Base-by-base conservation (phyloP, 257 asterid genomes). In the Orobanche coerulescens region DNA sequence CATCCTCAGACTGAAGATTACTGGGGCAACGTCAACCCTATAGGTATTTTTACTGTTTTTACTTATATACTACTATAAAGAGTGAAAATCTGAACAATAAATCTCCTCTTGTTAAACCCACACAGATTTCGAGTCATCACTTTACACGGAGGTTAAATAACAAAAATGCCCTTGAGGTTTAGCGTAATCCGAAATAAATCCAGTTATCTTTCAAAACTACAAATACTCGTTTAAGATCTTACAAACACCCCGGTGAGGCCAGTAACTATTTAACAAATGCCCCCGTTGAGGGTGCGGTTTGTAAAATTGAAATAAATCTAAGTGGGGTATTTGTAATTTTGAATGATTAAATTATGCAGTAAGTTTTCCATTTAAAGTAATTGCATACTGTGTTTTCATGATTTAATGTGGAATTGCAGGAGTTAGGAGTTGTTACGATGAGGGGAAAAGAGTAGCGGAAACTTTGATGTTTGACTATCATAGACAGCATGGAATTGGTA, bases 21-120 rank as follows among this genome's bases (percentile, higher is more conserved):
- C 71, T 92, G 95, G 98, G 98, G 98, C 73, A 92, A 92, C 61
- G 98, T 92, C 63, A 89, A 92, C 72, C 97, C 97, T 11, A 92
- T 86, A 55, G 98, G 98, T 92, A 88, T n/a, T 26, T 8, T 46
- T 9, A 16, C 5, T 7, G 49, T 26, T 26, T 26, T 51, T 19
- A 8, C 3, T 25, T 36, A 14, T 18, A 37, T n/a, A n/a, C n/a
- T n/a, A n/a, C n/a, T n/a, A n/a, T n/a, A n/a, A n/a, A n/a, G n/a
- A n/a, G n/a, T n/a, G n/a, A n/a, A n/a, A n/a, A n/a, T n/a, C n/a
- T 42, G 4, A 42, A 15, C 13, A 7, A 6, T 5, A 12, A 42
- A 13, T 42, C 14, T 11, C 16, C 47, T 39, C 16, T 39, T 11
- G 13, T 39, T 39, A 13, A 39, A 39, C 3, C 13, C 47, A 5